Conservation (phyloP, 2,329 filamentous ascomycete species). For the Penicillium verrucosum region DNA sequence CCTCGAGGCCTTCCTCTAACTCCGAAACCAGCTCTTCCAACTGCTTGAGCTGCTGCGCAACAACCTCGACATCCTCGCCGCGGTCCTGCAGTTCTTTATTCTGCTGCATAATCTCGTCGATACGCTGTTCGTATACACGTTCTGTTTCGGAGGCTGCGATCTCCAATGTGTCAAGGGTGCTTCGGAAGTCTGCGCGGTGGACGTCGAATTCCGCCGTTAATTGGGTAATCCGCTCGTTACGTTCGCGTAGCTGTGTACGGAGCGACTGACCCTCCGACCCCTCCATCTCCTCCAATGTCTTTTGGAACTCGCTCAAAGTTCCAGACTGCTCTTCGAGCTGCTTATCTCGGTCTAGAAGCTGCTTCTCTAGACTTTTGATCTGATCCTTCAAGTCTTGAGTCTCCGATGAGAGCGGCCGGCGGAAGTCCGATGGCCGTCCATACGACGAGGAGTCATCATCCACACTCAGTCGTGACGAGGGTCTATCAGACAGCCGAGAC, state of each 20-base stretch:
- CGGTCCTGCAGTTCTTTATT: conserved; percentile 77
- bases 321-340: conserved; percentile 85
- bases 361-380: conserved; percentile 65
- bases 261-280: conserved; percentile 74
- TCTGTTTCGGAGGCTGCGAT: conserved; percentile 92
- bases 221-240: conserved; percentile 93
- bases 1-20: conserved; percentile 92
- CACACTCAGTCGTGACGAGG: conserved; percentile 39
- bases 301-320: conserved; percentile 85
- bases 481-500: conserved; percentile 39
- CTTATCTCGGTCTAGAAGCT: conserved; percentile 78
- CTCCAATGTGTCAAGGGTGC: conserved; percentile 93
- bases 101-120: conserved; percentile 67
- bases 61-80: conserved; percentile 84
- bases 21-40: conserved; percentile 95
- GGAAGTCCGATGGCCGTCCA: conserved; percentile 32
- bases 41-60: conserved; percentile 88
- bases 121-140: conserved; percentile 75
- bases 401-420: conserved; percentile 28
- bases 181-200: conserved; percentile 91
- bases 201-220: conserved; percentile 92
- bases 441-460: conserved; percentile 37
- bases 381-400: conserved; percentile 60
- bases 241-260: conserved; percentile 79
- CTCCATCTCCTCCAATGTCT: conserved; percentile 76